These are phyloP conservation scores for Lipomyces starkeyi DNA, from an alignment of 805 yeast genomes.

Conservation along the genomic window DNA sequence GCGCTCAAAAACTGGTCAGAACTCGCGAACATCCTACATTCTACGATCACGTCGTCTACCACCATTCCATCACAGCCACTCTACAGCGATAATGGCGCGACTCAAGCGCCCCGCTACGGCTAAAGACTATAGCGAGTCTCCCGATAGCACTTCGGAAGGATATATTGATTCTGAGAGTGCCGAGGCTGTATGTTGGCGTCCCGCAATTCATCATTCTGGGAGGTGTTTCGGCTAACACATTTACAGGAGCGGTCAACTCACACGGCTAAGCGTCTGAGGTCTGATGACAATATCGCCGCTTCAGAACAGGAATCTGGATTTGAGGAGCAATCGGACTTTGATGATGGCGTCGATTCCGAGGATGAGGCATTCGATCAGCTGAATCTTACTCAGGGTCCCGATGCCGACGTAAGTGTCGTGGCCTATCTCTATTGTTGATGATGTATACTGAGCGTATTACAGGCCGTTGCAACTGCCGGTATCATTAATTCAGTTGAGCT, in stretches of 20 bases:
- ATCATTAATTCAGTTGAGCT: conserved; percentile 67
- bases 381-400: neutral
- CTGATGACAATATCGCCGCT: neutral
- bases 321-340: neutral
- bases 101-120: neutral
- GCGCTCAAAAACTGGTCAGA: neutral
- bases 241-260: neutral
- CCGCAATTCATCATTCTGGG: neutral
- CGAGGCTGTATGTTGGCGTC: neutral
- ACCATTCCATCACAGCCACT: neutral
- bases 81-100: neutral
- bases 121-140: neutral
- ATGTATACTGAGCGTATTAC: neutral
- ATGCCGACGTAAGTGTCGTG: neutral
- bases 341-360: neutral
- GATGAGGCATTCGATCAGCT: conserved; percentile 1
- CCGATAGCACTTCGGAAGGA: neutral
- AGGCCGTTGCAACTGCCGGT: conserved; percentile 51
- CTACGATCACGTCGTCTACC: neutral
- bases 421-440: neutral
- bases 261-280: neutral
- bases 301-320: neutral
- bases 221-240: neutral
- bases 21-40: neutral
- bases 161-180: neutral